These are phyloP conservation scores for Xerocomus subilludens DNA, from an alignment of 1,284 basidiomycete genomes.

Conservation along the genomic window DNA sequence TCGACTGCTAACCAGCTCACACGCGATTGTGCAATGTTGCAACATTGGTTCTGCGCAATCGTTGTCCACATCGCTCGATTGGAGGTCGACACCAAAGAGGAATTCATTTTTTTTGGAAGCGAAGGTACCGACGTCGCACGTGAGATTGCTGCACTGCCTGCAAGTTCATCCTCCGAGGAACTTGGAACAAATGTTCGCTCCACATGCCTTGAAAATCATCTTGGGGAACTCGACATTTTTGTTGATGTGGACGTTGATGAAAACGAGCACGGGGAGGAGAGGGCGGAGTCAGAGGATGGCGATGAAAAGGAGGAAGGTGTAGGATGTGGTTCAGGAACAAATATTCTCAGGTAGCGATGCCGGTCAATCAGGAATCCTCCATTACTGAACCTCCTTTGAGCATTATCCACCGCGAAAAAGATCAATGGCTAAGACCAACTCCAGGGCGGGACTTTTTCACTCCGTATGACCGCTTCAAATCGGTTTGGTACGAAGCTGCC, in stretches of 20 bases:
- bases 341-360: not conserved
- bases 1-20: constrained; percentile 10
- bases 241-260: too few species aligned
- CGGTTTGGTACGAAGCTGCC: not conserved
- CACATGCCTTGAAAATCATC: too few species aligned
- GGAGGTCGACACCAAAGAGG: not conserved
- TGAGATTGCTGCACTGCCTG: too few species aligned
- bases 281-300: not conserved
- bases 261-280: too few species aligned
- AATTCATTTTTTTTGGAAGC: constrained; percentile 1
- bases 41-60: constrained; percentile 9
- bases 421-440: constrained; percentile 7
- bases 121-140: too few species aligned
- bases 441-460: constrained; percentile 9
- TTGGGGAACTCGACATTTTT: too few species aligned
- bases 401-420: constrained; percentile 1
- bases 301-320: not conserved
- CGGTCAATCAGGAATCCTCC: too few species aligned
- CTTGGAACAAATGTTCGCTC: too few species aligned
- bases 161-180: too few species aligned
- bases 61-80: not conserved
- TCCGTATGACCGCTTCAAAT: constrained; percentile 19
- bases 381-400: not conserved
- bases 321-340: not conserved
- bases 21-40: not conserved